Evolutionary conservation across 2,329 filamentous ascomycete species (phyloP).

Genomic region (Apiospora phragmitis): DNA sequence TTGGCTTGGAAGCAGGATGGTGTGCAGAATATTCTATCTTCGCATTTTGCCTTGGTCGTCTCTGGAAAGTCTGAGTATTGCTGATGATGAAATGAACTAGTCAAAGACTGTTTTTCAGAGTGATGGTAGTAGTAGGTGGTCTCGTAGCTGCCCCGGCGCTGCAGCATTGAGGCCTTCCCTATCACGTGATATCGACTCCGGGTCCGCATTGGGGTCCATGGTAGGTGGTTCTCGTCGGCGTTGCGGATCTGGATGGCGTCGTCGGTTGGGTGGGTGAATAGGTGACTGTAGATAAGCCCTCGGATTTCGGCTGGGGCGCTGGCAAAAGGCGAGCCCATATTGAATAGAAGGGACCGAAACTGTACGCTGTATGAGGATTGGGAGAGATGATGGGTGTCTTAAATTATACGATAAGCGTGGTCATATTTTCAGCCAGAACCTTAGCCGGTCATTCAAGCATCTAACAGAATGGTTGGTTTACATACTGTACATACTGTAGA

Average conservation of each 20-base stretch:
- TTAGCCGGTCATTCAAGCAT: too few species aligned
- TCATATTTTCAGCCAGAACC: too few species aligned
- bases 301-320: slow-evolving; percentile 42
- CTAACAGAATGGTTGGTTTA: too few species aligned
- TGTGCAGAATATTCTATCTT: too few species aligned
- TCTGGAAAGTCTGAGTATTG: background rate
- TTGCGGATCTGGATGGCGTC: slow-evolving; percentile 42
- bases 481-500: too few species aligned
- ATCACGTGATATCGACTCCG: slow-evolving; percentile 44
- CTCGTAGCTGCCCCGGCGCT: slow-evolving; percentile 39
- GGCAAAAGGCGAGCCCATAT: slow-evolving; percentile 27
- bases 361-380: too few species aligned
- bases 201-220: slow-evolving; percentile 17
- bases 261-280: slow-evolving; percentile 42
- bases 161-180: slow-evolving; percentile 33
- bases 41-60: too few species aligned
- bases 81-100: background rate
- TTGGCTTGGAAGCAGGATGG: too few species aligned
- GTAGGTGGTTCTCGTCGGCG: slow-evolving; percentile 25
- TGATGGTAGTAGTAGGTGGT: slow-evolving; percentile 57
- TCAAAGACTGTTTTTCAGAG: slow-evolving; percentile 11
- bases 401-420: too few species aligned
- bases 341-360: background rate
- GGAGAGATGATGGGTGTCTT: too few species aligned
- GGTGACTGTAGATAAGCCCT: slow-evolving; percentile 43